phyloP scores from a whole-genome alignment of 2,329 filamentous ascomycete genomes.

The Penicillium sp. region DNA sequence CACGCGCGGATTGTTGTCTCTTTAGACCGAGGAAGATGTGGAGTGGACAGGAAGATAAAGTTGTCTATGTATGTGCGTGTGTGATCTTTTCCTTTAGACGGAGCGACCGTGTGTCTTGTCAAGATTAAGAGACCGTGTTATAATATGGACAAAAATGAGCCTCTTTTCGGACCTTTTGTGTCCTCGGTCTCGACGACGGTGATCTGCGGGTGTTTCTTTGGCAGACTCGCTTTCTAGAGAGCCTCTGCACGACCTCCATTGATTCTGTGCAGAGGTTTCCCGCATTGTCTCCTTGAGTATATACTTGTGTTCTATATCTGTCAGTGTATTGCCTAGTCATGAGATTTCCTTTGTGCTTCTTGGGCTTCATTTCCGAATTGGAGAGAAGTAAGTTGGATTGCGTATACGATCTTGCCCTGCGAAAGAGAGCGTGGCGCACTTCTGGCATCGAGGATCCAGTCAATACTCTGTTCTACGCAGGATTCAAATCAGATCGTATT shows the following conservation, averaged over 20 bases:
- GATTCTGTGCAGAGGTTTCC: neutral
- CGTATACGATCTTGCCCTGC: too few species aligned
- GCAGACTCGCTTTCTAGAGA: conserved; percentile 6
- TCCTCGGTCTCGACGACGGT: conserved; percentile 21
- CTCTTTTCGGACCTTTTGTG: conserved; percentile 29
- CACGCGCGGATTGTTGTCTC: conserved; percentile 10
- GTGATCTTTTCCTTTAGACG: conserved; percentile 30
- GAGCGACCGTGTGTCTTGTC: conserved; percentile 35
- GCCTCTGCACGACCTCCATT: neutral
- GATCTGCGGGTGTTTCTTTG: conserved; percentile 13
- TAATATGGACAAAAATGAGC: conserved; percentile 41
- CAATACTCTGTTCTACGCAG: too few species aligned
- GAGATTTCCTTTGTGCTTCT: conserved; percentile 28
- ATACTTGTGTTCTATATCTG: conserved; percentile 29
- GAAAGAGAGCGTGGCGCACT: too few species aligned
- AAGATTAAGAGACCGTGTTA: conserved; percentile 41
- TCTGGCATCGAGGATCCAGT: neutral
- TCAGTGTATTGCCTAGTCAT: conserved; percentile 31
- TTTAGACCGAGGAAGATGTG: conserved; percentile 20
- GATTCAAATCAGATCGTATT: too few species aligned
- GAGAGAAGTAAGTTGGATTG: too few species aligned
- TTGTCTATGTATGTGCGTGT: conserved; percentile 28
- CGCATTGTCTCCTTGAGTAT: conserved; percentile 22
- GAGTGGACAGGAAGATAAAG: conserved; percentile 20
- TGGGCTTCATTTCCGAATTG: too few species aligned